phyloP scores from a whole-genome alignment of 768 basidiomycete genomes.

The Kwoniella dendrophila region DNA sequence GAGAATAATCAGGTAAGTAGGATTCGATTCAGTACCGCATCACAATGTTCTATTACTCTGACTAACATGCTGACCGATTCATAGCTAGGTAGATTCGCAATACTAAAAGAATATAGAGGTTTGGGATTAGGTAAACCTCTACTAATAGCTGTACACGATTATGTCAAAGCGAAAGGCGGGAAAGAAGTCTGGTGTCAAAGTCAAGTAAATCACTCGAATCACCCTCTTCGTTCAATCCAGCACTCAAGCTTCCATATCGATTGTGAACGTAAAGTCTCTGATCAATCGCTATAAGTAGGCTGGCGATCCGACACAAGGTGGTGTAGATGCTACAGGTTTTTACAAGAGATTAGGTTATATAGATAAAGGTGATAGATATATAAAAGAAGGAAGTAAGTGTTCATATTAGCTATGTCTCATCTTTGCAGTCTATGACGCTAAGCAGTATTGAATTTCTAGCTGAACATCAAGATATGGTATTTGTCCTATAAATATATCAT shows the following conservation, averaged over 20 bases:
- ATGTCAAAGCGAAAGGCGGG: constrained; percentile 23
- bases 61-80: too few species aligned
- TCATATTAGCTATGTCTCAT: not conserved
- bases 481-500: not conserved
- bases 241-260: too few species aligned
- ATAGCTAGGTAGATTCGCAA: constrained; percentile 31
- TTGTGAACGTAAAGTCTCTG: too few species aligned
- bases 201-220: constrained; percentile 15
- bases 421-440: not conserved
- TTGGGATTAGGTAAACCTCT: constrained; percentile 24
- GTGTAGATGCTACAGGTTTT: constrained; percentile 27
- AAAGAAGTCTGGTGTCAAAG: constrained; percentile 26
- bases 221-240: too few species aligned
- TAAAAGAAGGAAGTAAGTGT: constrained; percentile 33
- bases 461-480: constrained; percentile 18
- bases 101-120: constrained; percentile 22
- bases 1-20: constrained; percentile 20
- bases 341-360: constrained; percentile 26
- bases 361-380: constrained; percentile 19
- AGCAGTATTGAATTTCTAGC: not conserved
- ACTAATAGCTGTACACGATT: constrained; percentile 21
- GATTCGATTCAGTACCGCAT: not conserved
- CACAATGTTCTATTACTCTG: too few species aligned
- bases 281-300: constrained; percentile 12
- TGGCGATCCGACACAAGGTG: constrained; percentile 13